phyloP scores from a whole-genome alignment of 495 filamentous ascomycete species.

The Aspergillus bertholletiae region DNA sequence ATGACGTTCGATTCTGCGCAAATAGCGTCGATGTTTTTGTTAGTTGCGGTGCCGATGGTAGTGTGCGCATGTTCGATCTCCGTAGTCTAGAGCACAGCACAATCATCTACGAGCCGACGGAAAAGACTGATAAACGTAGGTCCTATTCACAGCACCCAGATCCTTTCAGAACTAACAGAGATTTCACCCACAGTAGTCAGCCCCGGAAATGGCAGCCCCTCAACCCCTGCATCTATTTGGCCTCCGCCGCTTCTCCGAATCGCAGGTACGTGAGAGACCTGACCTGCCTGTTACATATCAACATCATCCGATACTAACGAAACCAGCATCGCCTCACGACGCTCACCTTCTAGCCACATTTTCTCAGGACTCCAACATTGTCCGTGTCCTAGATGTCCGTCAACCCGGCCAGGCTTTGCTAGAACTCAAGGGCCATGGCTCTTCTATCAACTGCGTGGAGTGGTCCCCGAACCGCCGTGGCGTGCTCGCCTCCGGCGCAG shows the following conservation, averaged over 20 bases:
- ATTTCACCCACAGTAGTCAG: conserved; percentile 31
- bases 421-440: conserved; percentile 88
- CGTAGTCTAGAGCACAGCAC: conserved; percentile 96
- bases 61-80: conserved; percentile 98
- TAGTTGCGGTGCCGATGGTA: conserved; percentile 94
- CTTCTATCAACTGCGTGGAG: conserved; percentile 85
- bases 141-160: not conserved
- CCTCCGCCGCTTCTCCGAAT: conserved; percentile 83
- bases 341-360: conserved; percentile 95
- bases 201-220: conserved; percentile 56
- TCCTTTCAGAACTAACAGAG: conserved; percentile 1
- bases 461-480: conserved; percentile 89
- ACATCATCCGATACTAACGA: conserved; percentile 8
- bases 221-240: conserved; percentile 67
- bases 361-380: conserved; percentile 85
- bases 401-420: conserved; percentile 94
- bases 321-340: conserved; percentile 84
- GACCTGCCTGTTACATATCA: not conserved
- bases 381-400: conserved; percentile 93
- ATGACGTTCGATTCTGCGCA: conserved; percentile 95
- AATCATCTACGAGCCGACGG: conserved; percentile 96
- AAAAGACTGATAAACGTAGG: conserved; percentile 81
- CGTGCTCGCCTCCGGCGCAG: conserved; percentile 84
- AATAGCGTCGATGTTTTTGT: conserved; percentile 97
- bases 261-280: conserved; percentile 49